Evolutionary conservation across 1,139 yeast genomes (phyloP), one percentile per base, ranked within the genome.

Genomic region (Hemisphaericaspora subhashii): DNA sequence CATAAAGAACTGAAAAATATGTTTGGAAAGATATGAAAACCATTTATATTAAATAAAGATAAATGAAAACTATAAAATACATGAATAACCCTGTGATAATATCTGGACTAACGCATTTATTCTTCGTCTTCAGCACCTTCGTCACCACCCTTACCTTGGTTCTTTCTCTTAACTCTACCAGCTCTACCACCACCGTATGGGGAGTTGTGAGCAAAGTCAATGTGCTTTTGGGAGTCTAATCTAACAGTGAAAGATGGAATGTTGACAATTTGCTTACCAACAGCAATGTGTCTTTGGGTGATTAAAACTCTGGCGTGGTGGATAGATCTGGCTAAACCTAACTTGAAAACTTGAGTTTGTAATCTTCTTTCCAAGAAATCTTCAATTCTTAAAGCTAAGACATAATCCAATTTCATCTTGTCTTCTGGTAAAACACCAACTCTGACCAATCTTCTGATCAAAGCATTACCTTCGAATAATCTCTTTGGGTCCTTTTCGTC

Each of bases 101-200:
- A 23, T 18, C 32, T 29, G 22, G 32, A 29, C 32, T 24, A 30
- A 21, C 12, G 24, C 40, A 33, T 63, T 74, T 78, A 77, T 65
- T 76, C 79, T 51, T 81, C 94, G 52, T 69, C 77, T 60, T 77
- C 94, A 57, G 72, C 92, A 53, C 64, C 87, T 51, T 68, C 92
- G 49, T 68, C 89, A 55, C 66, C 79, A 58, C 69, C 82, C 72
- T 79, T 83, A 69, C 76, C 83, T 72, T 84, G 86, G 83, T 86
- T 82, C 80, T 81, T 90, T 87, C 98, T 89, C 85, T 94, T 94
- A 66, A 88, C 96, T 83, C 98, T 94, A 74, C 99, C 99, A 62
- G 98, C 94, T 81, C 98, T 92, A 63, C 97, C 98, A 80, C 98
- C 98, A 73, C 98, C 98, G 88, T 87, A 92, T 75, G 99, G 98